Conservation (phyloP, 805 yeast genomes). For the Torulaspora delbrueckii region DNA sequence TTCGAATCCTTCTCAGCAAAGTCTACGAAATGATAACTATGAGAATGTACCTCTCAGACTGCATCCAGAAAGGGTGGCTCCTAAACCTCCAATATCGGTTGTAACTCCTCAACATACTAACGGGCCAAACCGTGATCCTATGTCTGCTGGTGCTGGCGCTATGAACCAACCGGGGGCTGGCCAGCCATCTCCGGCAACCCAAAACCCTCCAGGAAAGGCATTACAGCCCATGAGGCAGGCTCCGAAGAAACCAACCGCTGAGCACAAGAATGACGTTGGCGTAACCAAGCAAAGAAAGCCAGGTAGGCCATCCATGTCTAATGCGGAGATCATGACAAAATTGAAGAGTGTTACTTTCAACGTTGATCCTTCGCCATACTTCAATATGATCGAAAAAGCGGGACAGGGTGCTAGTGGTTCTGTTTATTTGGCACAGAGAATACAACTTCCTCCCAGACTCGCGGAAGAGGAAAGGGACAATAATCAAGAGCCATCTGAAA, state of each 20-base stretch:
- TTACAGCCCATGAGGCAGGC: conserved; percentile 27
- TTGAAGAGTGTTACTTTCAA: conserved; percentile 75
- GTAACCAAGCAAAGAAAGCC: conserved; percentile 41
- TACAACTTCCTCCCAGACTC: conserved; percentile 37
- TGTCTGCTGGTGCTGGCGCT: not conserved
- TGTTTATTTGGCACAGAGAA: conserved; percentile 76
- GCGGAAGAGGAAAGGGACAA: conserved; percentile 12
- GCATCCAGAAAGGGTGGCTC: conserved; percentile 28
- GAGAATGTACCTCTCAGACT: conserved; percentile 16
- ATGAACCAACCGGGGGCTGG: not conserved
- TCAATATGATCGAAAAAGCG: conserved; percentile 72
- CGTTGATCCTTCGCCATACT: conserved; percentile 79
- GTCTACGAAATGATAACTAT: conserved; percentile 5
- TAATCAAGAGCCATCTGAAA: conserved; percentile 29
- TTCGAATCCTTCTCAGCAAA: conserved; percentile 7
- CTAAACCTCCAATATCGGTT: conserved; percentile 19
- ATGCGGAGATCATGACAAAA: conserved; percentile 78
- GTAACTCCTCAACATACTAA: conserved; percentile 5
- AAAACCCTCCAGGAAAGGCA: conserved; percentile 25
- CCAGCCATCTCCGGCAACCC: conserved; percentile 6
- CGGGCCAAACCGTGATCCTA: not conserved
- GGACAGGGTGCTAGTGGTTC: conserved; percentile 99
- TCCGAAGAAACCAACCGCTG: conserved; percentile 29
- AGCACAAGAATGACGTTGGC: conserved; percentile 27
- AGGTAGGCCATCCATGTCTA: conserved; percentile 66